Evolutionary conservation across 2,329 filamentous ascomycete genomes (phyloP).

Genomic region (Dactylonectria macrodidyma): DNA sequence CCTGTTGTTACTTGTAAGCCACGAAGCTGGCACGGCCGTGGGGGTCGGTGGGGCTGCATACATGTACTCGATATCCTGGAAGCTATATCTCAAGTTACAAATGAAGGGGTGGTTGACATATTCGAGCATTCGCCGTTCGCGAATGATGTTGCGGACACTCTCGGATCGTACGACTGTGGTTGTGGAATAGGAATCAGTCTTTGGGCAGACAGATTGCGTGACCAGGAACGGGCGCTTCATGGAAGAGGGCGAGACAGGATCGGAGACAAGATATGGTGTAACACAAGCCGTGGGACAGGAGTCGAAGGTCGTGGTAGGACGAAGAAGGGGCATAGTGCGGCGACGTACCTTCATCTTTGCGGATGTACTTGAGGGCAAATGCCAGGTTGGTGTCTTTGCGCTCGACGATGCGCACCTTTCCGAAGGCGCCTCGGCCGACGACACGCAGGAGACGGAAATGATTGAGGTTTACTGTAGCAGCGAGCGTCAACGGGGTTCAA

Average conservation of each 20-base stretch:
- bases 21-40: background rate
- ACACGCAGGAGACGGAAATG: conserved; percentile 96
- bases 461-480: conserved; percentile 86
- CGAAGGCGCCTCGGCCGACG: conserved; percentile 97
- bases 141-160: conserved; percentile 97
- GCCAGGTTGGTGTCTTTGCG: conserved; percentile 94
- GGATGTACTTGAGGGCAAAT: conserved; percentile 97
- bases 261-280: conserved; percentile 5
- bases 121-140: conserved; percentile 97
- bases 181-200: conserved; percentile 45
- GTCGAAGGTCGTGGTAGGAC: conserved; percentile 18
- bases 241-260: background rate
- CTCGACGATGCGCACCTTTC: conserved; percentile 98
- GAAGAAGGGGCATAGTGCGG: background rate
- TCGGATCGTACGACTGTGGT: conserved; percentile 91
- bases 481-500: conserved; percentile 24
- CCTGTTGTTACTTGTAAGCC: conserved; percentile 63
- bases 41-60: conserved; percentile 61
- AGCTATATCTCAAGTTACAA: conserved; percentile 98
- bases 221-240: conserved; percentile 7
- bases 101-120: conserved; percentile 98
- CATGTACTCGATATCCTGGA: conserved; percentile 99
- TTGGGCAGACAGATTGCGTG: conserved; percentile 19
- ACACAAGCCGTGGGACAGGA: conserved; percentile 11
- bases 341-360: conserved; percentile 92